Evolutionary conservation across 73 alveolate genomes (phyloP).

Genomic region (Tetrahymena borealis): DNA sequence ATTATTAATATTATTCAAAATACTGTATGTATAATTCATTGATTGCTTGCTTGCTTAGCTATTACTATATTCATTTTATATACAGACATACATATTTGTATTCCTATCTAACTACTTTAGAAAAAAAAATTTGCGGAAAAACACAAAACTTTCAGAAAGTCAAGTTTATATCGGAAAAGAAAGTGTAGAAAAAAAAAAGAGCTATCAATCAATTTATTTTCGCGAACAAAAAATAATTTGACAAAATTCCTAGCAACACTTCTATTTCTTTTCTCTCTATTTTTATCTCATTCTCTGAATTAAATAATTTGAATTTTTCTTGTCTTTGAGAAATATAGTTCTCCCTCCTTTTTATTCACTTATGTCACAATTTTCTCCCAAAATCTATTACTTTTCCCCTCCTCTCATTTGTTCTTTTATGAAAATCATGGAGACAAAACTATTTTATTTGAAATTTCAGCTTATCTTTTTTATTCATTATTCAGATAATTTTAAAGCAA

Average conservation of each 20-base stretch:
- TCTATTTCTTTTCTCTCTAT: background rate
- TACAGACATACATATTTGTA: background rate
- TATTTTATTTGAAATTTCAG: too few species aligned
- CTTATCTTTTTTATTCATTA: too few species aligned
- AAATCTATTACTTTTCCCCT: background rate
- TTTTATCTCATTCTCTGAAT: background rate
- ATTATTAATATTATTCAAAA: too few species aligned
- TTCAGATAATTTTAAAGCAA: background rate
- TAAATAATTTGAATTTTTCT: background rate
- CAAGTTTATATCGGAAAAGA: background rate
- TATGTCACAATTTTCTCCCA: background rate
- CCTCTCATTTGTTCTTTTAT: too few species aligned
- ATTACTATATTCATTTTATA: too few species aligned
- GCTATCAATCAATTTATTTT: too few species aligned
- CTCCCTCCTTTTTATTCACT: background rate
- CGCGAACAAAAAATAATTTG: background rate
- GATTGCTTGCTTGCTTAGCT: too few species aligned
- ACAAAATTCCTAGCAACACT: background rate
- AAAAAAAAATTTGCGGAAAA: background rate
- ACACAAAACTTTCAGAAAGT: background rate
- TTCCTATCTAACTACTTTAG: background rate
- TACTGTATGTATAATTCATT: too few species aligned
- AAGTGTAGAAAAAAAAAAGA: background rate
- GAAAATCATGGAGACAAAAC: too few species aligned
- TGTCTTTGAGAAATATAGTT: background rate